Evolutionary conservation across 2,329 filamentous ascomycete species (phyloP).

Genomic region (Rasamsonia emersonii): DNA sequence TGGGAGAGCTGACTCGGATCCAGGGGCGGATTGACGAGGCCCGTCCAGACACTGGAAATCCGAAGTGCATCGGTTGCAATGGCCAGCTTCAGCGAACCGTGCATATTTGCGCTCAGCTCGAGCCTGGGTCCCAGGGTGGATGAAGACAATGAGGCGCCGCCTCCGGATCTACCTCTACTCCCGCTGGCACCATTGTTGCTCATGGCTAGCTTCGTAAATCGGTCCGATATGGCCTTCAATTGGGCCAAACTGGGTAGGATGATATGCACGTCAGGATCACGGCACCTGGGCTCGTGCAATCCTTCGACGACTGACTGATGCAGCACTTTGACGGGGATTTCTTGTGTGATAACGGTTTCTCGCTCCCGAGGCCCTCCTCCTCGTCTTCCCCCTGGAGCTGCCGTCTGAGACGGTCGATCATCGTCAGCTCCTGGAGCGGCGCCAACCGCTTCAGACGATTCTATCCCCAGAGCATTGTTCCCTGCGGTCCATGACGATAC

Average conservation of each 20-base stretch:
- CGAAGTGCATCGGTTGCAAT: constrained; percentile 76
- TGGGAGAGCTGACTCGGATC: constrained; percentile 67
- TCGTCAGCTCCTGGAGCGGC: constrained; percentile 23
- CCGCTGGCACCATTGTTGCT: constrained; percentile 22
- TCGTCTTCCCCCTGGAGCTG: too few relatives aligned
- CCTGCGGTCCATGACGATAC: constrained; percentile 42
- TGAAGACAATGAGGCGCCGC: constrained; percentile 18
- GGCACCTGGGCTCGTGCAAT: constrained; percentile 85
- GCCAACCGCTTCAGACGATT: constrained; percentile 32
- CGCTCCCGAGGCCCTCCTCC: constrained; percentile 59
- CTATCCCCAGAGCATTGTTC: constrained; percentile 49
- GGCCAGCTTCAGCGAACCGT: constrained; percentile 71
- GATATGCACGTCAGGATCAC: constrained; percentile 91
- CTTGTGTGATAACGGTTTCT: constrained; percentile 88
- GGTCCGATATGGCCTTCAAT: constrained; percentile 86
- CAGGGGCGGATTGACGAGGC: constrained; percentile 76
- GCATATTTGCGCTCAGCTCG: constrained; percentile 88
- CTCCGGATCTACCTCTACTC: constrained; percentile 17
- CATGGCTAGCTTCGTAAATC: constrained; percentile 76
- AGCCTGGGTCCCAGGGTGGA: constrained; percentile 51
- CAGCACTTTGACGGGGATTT: constrained; percentile 89
- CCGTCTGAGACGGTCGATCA: constrained; percentile 33
- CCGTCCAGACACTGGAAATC: constrained; percentile 78
- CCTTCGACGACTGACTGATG: constrained; percentile 75
- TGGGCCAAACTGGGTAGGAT: constrained; percentile 78